phyloP scores from a whole-genome alignment of 257 asterid species.

The Lycium barbarum region DNA sequence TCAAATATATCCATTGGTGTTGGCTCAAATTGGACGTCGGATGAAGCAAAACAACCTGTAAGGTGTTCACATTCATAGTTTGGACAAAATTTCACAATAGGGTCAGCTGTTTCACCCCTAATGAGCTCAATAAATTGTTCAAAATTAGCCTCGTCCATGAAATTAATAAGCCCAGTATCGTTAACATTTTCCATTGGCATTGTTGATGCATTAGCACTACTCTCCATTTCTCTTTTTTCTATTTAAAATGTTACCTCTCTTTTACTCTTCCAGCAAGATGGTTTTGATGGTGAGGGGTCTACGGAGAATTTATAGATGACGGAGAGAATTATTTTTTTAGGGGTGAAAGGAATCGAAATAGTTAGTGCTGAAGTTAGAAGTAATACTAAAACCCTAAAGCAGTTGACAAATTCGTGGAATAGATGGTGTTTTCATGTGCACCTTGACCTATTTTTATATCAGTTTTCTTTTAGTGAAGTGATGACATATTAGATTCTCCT shows the following conservation, averaged over 20 bases:
- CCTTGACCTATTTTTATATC: not conserved
- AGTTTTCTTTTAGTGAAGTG: not conserved
- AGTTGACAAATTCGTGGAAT: not conserved
- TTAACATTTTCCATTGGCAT: constrained; percentile 25
- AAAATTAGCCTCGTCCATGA: constrained; percentile 57
- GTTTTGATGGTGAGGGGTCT: constrained; percentile 27
- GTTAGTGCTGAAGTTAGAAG: not conserved
- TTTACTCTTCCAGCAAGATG: not conserved
- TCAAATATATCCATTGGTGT: constrained; percentile 14
- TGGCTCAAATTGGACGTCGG: constrained; percentile 26
- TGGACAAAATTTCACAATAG: constrained; percentile 35
- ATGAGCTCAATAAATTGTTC: constrained; percentile 56
- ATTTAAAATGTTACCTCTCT: not conserved
- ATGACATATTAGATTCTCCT: not conserved
- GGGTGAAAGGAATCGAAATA: constrained; percentile 47
- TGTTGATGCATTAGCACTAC: not conserved
- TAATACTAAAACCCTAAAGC: constrained; percentile 11
- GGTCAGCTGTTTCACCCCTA: constrained; percentile 47
- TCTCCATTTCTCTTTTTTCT: constrained; percentile 39
- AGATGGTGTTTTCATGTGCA: not conserved
- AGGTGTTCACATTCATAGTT: constrained; percentile 39
- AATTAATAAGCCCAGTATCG: constrained; percentile 57
- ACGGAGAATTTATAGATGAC: constrained; percentile 28
- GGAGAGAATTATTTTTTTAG: not conserved
- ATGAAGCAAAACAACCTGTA: constrained; percentile 24